phyloP scores from a whole-genome alignment of 2,329 filamentous ascomycete genomes.

The Neoarthrinium moseri region DNA sequence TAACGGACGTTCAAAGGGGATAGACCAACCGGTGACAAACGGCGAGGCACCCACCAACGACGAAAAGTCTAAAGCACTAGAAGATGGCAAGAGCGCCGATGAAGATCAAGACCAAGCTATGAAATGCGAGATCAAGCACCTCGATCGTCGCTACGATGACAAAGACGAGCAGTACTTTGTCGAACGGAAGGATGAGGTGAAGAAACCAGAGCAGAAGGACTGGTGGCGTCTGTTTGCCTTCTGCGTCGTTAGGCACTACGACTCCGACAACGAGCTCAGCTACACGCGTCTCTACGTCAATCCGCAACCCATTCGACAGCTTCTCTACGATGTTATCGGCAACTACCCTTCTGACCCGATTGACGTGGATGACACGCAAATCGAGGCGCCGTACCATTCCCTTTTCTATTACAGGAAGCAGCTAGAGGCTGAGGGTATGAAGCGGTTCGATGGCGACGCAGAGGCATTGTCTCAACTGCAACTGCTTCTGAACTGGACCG shows the following conservation, averaged over 20 bases:
- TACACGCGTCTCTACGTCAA: constrained; percentile 27
- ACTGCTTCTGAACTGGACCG: constrained; percentile 28
- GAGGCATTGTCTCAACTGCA: constrained; percentile 23
- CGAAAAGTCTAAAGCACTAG: background rate
- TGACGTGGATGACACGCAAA: constrained; percentile 20
- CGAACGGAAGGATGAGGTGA: constrained; percentile 22
- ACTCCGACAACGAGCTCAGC: constrained; percentile 17
- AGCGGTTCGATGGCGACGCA: constrained; percentile 24
- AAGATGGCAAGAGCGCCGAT: constrained; percentile 3
- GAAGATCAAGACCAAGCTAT: constrained; percentile 14
- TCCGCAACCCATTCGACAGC: constrained; percentile 23
- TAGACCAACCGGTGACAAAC: no score
- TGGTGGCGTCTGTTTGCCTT: constrained; percentile 31
- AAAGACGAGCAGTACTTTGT: constrained; percentile 24
- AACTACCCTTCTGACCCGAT: constrained; percentile 19
- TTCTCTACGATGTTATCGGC: constrained; percentile 27
- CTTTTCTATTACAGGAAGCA: constrained; percentile 25
- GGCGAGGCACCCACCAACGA: background rate
- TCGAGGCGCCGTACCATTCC: constrained; percentile 21
- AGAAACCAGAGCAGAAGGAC: constrained; percentile 19
- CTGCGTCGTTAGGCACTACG: constrained; percentile 23
- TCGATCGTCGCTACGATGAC: constrained; percentile 24
- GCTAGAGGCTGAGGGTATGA: constrained; percentile 21
- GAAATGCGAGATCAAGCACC: constrained; percentile 27
- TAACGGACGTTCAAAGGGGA: no score